Evolutionary conservation across 345 rosid species (phyloP).

Genomic region (Murraya koenigii): DNA sequence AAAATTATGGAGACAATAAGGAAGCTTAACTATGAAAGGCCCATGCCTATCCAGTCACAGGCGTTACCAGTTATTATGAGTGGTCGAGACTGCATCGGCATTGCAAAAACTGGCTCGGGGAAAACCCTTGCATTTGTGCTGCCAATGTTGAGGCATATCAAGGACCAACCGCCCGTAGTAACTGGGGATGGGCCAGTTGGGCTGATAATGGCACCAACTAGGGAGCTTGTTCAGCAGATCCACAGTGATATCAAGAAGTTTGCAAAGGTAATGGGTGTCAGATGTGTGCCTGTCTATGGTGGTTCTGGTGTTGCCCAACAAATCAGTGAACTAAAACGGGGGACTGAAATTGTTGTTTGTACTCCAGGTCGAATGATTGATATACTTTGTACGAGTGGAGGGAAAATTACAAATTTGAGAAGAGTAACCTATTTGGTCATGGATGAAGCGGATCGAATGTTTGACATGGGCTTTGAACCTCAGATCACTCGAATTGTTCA

Average conservation of each 20-base stretch:
- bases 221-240: constrained; percentile 99
- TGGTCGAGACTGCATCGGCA: constrained; percentile 95
- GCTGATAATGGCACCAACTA: constrained; percentile 98
- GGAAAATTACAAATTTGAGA: constrained; percentile 84
- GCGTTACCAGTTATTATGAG: constrained; percentile 94
- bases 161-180: constrained; percentile 93
- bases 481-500: constrained; percentile 93
- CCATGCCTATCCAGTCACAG: constrained; percentile 98
- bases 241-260: constrained; percentile 93
- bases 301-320: constrained; percentile 99
- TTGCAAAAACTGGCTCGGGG: constrained; percentile 97
- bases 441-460: constrained; percentile 99
- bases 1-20: constrained; percentile 83
- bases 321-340: constrained; percentile 90
- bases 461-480: constrained; percentile 99
- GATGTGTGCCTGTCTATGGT: constrained; percentile 96
- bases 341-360: constrained; percentile 96
- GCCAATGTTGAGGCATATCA: constrained; percentile 98
- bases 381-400: constrained; percentile 94
- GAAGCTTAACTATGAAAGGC: constrained; percentile 85
- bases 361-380: constrained; percentile 99
- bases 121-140: constrained; percentile 95
- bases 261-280: constrained; percentile 64
- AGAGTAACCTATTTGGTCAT: constrained; percentile 87
- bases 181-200: constrained; percentile 97